Evolutionary conservation across 352 stramenopile species (phyloP).

Genomic region (Thalassiosira mediterranea): DNA sequence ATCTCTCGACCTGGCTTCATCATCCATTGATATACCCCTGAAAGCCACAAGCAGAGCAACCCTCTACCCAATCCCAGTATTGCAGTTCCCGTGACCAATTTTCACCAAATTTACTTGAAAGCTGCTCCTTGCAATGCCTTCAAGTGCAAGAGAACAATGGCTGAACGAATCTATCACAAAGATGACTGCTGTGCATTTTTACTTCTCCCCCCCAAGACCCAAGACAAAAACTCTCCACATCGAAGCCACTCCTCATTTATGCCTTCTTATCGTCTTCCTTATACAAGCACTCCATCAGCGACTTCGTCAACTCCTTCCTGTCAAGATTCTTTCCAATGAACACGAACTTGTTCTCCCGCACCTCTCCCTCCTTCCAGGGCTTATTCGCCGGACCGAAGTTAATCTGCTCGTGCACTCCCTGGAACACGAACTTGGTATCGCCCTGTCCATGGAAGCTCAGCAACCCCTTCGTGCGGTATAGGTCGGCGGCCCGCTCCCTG

Average conservation of each 20-base stretch:
- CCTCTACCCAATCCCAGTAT: too few relatives aligned
- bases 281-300: constrained; percentile 84
- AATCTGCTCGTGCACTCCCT: constrained; percentile 95
- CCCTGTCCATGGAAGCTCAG: constrained; percentile 90
- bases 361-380: constrained; percentile 87
- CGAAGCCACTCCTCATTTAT: too few relatives aligned
- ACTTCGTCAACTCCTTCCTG: constrained; percentile 78
- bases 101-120: too few relatives aligned
- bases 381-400: constrained; percentile 90
- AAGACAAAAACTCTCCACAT: neutral
- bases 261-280: constrained; percentile 68
- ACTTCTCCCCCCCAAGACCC: neutral
- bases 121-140: too few relatives aligned
- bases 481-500: constrained; percentile 87
- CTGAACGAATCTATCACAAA: too few relatives aligned
- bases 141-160: too few relatives aligned
- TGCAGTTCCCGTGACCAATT: too few relatives aligned
- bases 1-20: too few relatives aligned
- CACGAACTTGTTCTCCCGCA: constrained; percentile 90
- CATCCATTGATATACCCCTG: too few relatives aligned
- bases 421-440: constrained; percentile 93
- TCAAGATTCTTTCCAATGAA: constrained; percentile 92
- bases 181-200: too few relatives aligned
- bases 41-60: too few relatives aligned
- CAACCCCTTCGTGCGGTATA: constrained; percentile 93